Evolutionary conservation across 768 basidiomycete species (phyloP).

Genomic region (Mrakia frigida): DNA sequence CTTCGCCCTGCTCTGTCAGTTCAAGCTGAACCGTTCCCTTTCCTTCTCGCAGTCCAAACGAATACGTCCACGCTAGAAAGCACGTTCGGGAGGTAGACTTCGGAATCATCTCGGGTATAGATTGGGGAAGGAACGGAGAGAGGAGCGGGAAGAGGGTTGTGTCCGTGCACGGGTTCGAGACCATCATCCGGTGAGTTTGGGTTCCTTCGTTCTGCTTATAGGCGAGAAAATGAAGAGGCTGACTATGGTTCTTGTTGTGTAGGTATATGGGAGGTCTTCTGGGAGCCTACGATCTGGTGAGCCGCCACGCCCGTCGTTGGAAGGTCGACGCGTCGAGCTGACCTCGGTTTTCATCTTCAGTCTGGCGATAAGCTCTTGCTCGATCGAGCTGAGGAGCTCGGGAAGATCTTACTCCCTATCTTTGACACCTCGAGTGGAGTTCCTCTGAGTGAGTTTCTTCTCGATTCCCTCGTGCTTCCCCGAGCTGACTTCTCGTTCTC

Average conservation of each 20-base stretch:
- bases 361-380: conserved; percentile 46
- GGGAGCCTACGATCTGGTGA: conserved; percentile 36
- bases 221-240: background rate
- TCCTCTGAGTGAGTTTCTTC: background rate
- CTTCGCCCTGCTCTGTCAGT: no score
- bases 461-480: background rate
- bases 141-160: conserved; percentile 6
- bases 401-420: conserved; percentile 25
- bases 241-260: background rate
- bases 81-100: conserved; percentile 41
- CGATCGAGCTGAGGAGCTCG: conserved; percentile 41
- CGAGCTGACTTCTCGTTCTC: background rate
- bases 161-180: conserved; percentile 45
- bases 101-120: conserved; percentile 34
- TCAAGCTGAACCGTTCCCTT: no score
- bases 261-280: conserved; percentile 29
- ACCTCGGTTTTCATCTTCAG: background rate
- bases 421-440: conserved; percentile 27
- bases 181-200: conserved; percentile 41
- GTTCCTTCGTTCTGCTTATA: background rate
- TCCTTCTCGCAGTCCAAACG: conserved; percentile 26
- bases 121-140: conserved; percentile 20
- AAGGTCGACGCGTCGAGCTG: background rate
- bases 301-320: background rate
- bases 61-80: conserved; percentile 39